Evolutionary conservation across 306 rosid genomes (phyloP), one percentile per base, ranked within the genome.

Genomic region (Dalbergia cochinchinensis): DNA sequence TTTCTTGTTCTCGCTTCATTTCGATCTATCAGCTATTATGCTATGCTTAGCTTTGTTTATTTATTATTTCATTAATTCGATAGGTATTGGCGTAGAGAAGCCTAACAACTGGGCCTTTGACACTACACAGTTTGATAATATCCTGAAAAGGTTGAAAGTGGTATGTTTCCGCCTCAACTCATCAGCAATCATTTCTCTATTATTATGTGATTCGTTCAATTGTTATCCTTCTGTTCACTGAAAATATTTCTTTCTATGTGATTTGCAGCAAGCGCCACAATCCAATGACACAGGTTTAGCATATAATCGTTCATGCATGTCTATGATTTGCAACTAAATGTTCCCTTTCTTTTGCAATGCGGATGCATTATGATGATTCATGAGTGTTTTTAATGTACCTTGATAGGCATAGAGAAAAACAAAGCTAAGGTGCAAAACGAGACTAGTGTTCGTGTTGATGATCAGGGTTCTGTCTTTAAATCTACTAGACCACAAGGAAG

Each of bases 31-130:
- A 26, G n/a, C 11, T 55, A 37, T 58, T 10, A 39, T 34, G n/a
- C 19, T 47, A 9, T 55, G 69, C 70, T 51, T 35, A 9, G 5
- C 11, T 3, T n/a, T n/a, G n/a, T n/a, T n/a, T 78, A 59, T 20
- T 6, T 64, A 4, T 45, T 50, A 6, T n/a, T 16, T 18, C 13
- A 1, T n/a, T 13, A 19, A 26, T 31, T 54, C 11, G 2, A 50
- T 74, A 94, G 99, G 97, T 71, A 83, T 96, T 79, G 99, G 98
- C 45, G 14, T 87, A 1, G 99, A 93, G 84, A 96, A 96, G 88
- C 98, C 95, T 31, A 96, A 93, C 65, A 20, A 34, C n/a, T 96
- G 99, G 99, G 99, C 94, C 44, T 96, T 93, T 71, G 99, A 96
- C 71, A 93, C 98, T 11, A 84, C 97, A 1, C 97, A 91, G 62